phyloP scores from a whole-genome alignment of 495 filamentous ascomycete genomes.

The Recurvomyces mirabilis region DNA sequence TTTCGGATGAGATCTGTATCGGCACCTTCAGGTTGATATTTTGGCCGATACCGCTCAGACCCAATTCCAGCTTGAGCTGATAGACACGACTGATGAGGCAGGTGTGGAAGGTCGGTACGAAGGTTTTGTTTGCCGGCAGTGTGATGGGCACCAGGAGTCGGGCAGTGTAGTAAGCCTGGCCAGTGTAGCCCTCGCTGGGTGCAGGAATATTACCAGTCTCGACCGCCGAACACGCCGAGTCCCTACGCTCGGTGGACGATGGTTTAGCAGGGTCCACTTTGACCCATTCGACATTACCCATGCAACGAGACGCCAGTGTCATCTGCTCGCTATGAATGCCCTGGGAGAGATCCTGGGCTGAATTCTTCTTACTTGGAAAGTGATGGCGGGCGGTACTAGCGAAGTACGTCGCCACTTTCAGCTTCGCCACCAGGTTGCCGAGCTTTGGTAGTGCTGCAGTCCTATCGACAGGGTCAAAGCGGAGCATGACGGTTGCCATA shows the following conservation, averaged over 20 bases:
- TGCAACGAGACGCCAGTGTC: constrained; percentile 51
- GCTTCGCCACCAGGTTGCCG: constrained; percentile 52
- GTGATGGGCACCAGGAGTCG: constrained; percentile 61
- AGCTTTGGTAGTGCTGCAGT: constrained; percentile 55
- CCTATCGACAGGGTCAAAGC: constrained; percentile 58
- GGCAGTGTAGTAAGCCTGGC: constrained; percentile 51
- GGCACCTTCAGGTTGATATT: constrained; percentile 58
- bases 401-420: constrained; percentile 68
- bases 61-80: constrained; percentile 55
- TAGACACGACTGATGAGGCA: constrained; percentile 78
- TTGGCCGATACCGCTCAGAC: constrained; percentile 47
- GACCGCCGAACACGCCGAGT: constrained; percentile 43
- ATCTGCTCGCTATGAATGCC: constrained; percentile 56
- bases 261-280: constrained; percentile 33
- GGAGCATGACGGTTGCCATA: constrained; percentile 55
- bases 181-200: constrained; percentile 33
- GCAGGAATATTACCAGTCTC: constrained; percentile 20
- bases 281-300: constrained; percentile 57
- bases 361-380: constrained; percentile 36
- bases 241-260: constrained; percentile 37
- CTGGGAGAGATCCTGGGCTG: constrained; percentile 40
- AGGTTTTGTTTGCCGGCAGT: constrained; percentile 57
- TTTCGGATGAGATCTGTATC: constrained; percentile 52
- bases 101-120: constrained; percentile 79
- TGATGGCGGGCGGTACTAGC: constrained; percentile 40